Evolutionary conservation across 768 basidiomycete genomes (phyloP).

Genomic region (Calocera cornea): DNA sequence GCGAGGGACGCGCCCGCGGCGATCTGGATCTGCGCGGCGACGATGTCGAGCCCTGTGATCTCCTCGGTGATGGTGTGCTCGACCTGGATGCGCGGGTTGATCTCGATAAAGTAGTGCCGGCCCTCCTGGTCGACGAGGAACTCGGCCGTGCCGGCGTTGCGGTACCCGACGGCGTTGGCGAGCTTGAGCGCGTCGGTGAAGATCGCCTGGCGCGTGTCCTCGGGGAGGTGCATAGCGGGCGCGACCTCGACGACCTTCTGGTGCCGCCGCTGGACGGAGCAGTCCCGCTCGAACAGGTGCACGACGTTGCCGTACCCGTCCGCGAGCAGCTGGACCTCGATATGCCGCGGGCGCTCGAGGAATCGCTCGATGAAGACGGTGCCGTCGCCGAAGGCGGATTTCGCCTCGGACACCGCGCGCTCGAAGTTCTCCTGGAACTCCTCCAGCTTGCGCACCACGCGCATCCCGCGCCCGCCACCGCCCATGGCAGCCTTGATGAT

Average conservation of each 20-base stretch:
- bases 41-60: conserved; percentile 98
- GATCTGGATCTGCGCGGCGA: conserved; percentile 98
- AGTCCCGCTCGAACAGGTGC: conserved; percentile 97
- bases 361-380: conserved; percentile 98
- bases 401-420: conserved; percentile 89
- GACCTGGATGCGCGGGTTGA: conserved; percentile 98
- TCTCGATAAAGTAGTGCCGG: conserved; percentile 98
- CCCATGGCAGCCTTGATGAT: conserved; percentile 99
- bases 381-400: conserved; percentile 92
- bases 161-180: conserved; percentile 83
- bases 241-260: conserved; percentile 99
- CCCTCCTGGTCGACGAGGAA: conserved; percentile 96
- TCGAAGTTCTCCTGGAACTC: conserved; percentile 83
- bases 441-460: conserved; percentile 87
- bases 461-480: conserved; percentile 97
- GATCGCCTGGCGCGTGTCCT: conserved; percentile 81
- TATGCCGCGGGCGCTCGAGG: conserved; percentile 91
- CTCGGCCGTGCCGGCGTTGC: conserved; percentile 96
- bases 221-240: conserved; percentile 85
- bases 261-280: conserved; percentile 93
- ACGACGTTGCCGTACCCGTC: conserved; percentile 88
- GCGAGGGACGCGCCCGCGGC: conserved; percentile 95
- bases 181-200: conserved; percentile 84
- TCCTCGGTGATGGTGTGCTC: conserved; percentile 99
- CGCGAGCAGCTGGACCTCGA: conserved; percentile 91